Evolutionary conservation across 2,329 filamentous ascomycete genomes (phyloP).

Genomic region (Trematosphaeria pertusa): DNA sequence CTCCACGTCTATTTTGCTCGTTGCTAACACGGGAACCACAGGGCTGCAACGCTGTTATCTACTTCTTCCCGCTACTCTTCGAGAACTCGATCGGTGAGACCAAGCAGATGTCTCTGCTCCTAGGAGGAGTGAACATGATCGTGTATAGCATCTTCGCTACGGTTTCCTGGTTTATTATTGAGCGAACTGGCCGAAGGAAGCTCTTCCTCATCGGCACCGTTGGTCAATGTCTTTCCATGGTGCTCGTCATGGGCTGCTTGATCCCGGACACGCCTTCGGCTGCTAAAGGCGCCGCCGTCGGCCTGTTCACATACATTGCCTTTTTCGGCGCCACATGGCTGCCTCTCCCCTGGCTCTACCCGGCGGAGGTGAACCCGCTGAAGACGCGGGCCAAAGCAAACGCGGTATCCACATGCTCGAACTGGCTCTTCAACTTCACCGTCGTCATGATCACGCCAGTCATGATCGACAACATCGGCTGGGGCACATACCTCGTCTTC

Average conservation of each 20-base stretch:
- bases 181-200: slow-evolving; percentile 62
- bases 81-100: slow-evolving; percentile 58
- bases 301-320: slow-evolving; percentile 72
- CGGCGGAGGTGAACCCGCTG: slow-evolving; percentile 62
- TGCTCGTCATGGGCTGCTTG: slow-evolving; percentile 50
- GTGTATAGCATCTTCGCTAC: slow-evolving; percentile 64
- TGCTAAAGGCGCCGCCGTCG: slow-evolving; percentile 62
- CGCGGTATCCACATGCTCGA: slow-evolving; percentile 60
- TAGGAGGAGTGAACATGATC: slow-evolving; percentile 61
- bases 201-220: slow-evolving; percentile 52
- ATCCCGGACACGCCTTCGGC: slow-evolving; percentile 45
- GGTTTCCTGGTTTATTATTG: slow-evolving; percentile 69
- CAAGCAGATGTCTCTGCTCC: slow-evolving; percentile 52
- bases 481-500: slow-evolving; percentile 57
- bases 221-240: slow-evolving; percentile 60
- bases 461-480: slow-evolving; percentile 45
- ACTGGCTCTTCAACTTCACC: slow-evolving; percentile 62
- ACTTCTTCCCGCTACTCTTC: slow-evolving; percentile 53
- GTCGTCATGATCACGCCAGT: slow-evolving; percentile 53
- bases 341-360: slow-evolving; percentile 66
- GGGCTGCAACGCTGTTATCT: slow-evolving; percentile 52
- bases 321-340: slow-evolving; percentile 72
- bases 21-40: too few relatives aligned
- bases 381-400: slow-evolving; percentile 64
- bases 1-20: not conserved